phyloP scores from a whole-genome alignment of 2,329 filamentous ascomycete species.

The Aureobasidium leucospermi region DNA sequence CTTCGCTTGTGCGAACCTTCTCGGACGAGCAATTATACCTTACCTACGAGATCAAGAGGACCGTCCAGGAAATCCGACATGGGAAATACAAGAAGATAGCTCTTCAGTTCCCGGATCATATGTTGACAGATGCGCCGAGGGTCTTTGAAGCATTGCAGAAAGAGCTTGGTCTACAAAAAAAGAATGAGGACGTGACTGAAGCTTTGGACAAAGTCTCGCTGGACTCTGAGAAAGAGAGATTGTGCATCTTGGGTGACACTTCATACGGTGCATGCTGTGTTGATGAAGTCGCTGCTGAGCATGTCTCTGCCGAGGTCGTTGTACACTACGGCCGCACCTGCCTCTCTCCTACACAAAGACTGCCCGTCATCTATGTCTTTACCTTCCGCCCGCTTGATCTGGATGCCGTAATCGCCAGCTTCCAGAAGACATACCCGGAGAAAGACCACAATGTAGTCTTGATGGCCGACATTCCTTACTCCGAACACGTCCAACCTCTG shows the following conservation, averaged over 20 bases:
- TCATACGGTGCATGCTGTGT: conserved; percentile 97
- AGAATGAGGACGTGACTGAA: background rate
- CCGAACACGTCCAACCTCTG: conserved; percentile 61
- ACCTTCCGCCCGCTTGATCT: conserved; percentile 65
- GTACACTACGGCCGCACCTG: conserved; percentile 93
- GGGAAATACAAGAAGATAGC: conserved; percentile 71
- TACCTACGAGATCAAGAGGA: conserved; percentile 80
- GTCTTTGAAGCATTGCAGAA: conserved; percentile 62
- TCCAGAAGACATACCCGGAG: conserved; percentile 62
- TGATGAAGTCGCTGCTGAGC: conserved; percentile 92
- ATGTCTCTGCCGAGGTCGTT: conserved; percentile 81
- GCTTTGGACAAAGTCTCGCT: background rate
- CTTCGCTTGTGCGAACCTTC: conserved; percentile 29
- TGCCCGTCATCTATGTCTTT: conserved; percentile 88
- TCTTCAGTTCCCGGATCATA: conserved; percentile 90
- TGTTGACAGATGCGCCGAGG: conserved; percentile 77
- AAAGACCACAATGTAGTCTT: conserved; percentile 61
- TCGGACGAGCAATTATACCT: conserved; percentile 63
- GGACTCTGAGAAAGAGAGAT: conserved; percentile 30
- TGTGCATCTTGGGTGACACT: conserved; percentile 89
- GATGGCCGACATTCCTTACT: conserved; percentile 85
- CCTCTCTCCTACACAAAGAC: conserved; percentile 75
- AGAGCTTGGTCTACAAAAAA: conserved; percentile 31
- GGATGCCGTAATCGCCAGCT: conserved; percentile 50
- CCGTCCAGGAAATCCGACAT: conserved; percentile 64